Percentiles rank a stretch among this genome's conserved stretches.
phyloP scores from a whole-genome alignment of 805 yeast genomes.

The Pichia rugopelliculosa region DNA sequence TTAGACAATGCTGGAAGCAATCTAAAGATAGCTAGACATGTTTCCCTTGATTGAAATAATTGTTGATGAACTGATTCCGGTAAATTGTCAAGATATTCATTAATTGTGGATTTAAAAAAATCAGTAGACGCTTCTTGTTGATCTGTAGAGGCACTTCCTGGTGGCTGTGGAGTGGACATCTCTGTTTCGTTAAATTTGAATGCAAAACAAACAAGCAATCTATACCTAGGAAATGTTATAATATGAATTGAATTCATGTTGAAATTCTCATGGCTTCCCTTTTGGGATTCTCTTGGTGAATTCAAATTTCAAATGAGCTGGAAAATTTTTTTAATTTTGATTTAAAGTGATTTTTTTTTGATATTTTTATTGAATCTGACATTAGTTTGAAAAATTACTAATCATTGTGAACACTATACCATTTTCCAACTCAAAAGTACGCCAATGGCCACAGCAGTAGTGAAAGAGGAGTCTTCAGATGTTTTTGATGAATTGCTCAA shows the following conservation, averaged over 20 bases:
- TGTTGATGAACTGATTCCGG: slow-evolving; percentile 82
- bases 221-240: background rate
- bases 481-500: slow-evolving; percentile 69
- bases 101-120: slow-evolving; percentile 63
- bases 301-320: too few species aligned
- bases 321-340: background rate
- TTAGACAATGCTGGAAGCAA: slow-evolving; percentile 85
- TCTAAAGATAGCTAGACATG: slow-evolving; percentile 89
- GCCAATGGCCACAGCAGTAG: background rate
- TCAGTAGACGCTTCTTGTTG: slow-evolving; percentile 12
- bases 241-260: background rate
- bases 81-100: slow-evolving; percentile 82
- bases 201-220: background rate
- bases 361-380: background rate
- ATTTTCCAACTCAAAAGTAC: background rate
- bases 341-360: background rate
- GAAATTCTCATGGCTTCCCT: background rate
- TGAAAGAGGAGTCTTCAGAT: slow-evolving; percentile 27
- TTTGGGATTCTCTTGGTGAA: background rate
- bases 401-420: background rate
- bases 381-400: background rate
- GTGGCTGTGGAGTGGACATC: slow-evolving; percentile 4
- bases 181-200: background rate
- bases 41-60: slow-evolving; percentile 82
- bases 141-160: background rate